Evolutionary conservation across 2,329 filamentous ascomycete species (phyloP).

Genomic region (Cytospora piceae): DNA sequence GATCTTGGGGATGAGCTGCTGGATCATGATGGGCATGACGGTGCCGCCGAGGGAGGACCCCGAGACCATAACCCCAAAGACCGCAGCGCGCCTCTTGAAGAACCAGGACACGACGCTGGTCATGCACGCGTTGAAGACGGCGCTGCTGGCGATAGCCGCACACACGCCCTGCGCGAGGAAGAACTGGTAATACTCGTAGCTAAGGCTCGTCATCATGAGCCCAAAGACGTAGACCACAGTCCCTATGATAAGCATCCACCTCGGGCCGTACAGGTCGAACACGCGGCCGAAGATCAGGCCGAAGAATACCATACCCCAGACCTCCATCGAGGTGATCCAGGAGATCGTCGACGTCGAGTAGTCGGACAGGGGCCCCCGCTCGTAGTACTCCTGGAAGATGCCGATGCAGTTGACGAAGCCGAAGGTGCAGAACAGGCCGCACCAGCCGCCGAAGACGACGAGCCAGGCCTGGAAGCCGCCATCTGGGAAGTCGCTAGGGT

Average conservation of each 20-base stretch:
- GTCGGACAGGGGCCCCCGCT: constrained; percentile 47
- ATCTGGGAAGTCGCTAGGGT: constrained; percentile 55
- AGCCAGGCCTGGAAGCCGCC: constrained; percentile 55
- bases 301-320: constrained; percentile 51
- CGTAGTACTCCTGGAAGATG: constrained; percentile 62
- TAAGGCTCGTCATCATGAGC: constrained; percentile 63
- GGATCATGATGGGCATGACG: constrained; percentile 61
- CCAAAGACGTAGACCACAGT: constrained; percentile 59
- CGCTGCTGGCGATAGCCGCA: constrained; percentile 40
- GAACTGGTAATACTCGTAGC: constrained; percentile 45
- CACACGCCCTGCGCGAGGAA: constrained; percentile 44
- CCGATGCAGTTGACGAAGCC: constrained; percentile 50
- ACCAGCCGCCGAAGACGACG: constrained; percentile 46
- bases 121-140: constrained; percentile 42
- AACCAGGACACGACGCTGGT: constrained; percentile 51
- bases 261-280: constrained; percentile 64
- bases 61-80: constrained; percentile 51
- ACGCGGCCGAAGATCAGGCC: constrained; percentile 45
- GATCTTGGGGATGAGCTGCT: constrained; percentile 53
- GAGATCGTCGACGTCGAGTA: constrained; percentile 56
- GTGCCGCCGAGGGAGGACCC: constrained; percentile 55
- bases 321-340: constrained; percentile 61
- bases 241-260: constrained; percentile 55
- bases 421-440: constrained; percentile 44
- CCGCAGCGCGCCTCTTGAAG: constrained; percentile 49